Evolutionary conservation across 306 rosid species (phyloP), one percentile per base, ranked within the genome.

Genomic region (Quercus wislizeni): DNA sequence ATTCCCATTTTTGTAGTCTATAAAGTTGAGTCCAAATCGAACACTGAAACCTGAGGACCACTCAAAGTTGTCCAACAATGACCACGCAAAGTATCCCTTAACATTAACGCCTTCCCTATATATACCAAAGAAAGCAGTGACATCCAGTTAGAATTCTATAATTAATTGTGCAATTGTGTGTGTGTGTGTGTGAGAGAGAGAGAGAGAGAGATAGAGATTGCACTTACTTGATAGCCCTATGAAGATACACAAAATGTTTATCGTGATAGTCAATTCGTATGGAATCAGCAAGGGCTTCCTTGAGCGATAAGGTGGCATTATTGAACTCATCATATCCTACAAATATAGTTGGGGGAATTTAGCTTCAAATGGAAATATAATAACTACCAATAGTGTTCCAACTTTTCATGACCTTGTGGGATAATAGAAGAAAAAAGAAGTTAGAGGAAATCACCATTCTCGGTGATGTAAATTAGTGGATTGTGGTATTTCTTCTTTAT

Each of bases 81-180:
- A 89, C 93, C 93, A 91, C 43, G 91, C 83, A 77, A 91, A 89
- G 81, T 83, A 91, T 25, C 96, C 96, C 80, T 86, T 91, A 83
- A 89, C 91, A 41, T 87, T 85, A 62, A 84, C 90, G 19, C 93
- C 93, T 73, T 81, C 79, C 86, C 92, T 91, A 19, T 67, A 77
- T 3, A 38, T 7, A 38, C 43, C n/a, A 19, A 41, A 64, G 5
- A 64, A 14, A 11, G 4, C 31, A 8, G 8, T 41, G 2, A 11
- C 43, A 69, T 8, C 5, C 4, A 20, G 4, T 38, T n/a, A 27
- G 2, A 17, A 38, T 38, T 38, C 46, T 38, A 38, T 38, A 38
- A 38, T 38, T 4, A 3, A 19, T 13, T 55, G 5, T 28, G 31
- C 7, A 3, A 1, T 7, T 55, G 15, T 55, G 2, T 38, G 35